Evolutionary conservation across 2,329 filamentous ascomycete species (phyloP).

Genomic region (Colletotrichum phormii): DNA sequence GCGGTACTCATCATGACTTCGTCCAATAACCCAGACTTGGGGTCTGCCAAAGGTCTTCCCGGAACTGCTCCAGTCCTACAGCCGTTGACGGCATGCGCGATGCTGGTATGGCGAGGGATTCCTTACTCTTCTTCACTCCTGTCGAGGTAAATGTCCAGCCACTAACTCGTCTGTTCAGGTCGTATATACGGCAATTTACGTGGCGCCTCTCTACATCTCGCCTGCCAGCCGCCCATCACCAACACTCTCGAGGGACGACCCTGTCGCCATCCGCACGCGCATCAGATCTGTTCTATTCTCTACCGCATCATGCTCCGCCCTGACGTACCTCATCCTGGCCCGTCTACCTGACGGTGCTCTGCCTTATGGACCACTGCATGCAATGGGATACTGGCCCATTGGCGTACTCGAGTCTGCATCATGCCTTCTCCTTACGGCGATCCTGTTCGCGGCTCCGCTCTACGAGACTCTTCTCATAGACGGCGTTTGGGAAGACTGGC

Average conservation of each 20-base stretch:
- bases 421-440: slow-evolving; percentile 76
- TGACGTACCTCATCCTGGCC: slow-evolving; percentile 74
- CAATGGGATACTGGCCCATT: slow-evolving; percentile 86
- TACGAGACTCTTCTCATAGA: slow-evolving; percentile 84
- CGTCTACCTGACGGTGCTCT: slow-evolving; percentile 54
- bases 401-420: slow-evolving; percentile 72
- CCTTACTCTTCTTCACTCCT: no score
- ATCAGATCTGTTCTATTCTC: slow-evolving; percentile 84
- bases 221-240: slow-evolving; percentile 82
- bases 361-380: slow-evolving; percentile 68
- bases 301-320: slow-evolving; percentile 74
- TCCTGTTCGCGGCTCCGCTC: slow-evolving; percentile 87
- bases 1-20: slow-evolving; percentile 18
- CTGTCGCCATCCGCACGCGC: slow-evolving; percentile 88
- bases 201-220: slow-evolving; percentile 90
- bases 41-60: not conserved
- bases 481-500: slow-evolving; percentile 74
- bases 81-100: slow-evolving; percentile 24
- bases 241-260: slow-evolving; percentile 85
- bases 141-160: not conserved
- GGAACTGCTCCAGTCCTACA: slow-evolving; percentile 9
- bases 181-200: slow-evolving; percentile 88
- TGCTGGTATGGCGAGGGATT: slow-evolving; percentile 33
- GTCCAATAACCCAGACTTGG: slow-evolving; percentile 3
- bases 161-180: slow-evolving; percentile 60